phyloP scores from a whole-genome alignment of 176 grass and related monocot genomes.

The Zizania latifolia region DNA sequence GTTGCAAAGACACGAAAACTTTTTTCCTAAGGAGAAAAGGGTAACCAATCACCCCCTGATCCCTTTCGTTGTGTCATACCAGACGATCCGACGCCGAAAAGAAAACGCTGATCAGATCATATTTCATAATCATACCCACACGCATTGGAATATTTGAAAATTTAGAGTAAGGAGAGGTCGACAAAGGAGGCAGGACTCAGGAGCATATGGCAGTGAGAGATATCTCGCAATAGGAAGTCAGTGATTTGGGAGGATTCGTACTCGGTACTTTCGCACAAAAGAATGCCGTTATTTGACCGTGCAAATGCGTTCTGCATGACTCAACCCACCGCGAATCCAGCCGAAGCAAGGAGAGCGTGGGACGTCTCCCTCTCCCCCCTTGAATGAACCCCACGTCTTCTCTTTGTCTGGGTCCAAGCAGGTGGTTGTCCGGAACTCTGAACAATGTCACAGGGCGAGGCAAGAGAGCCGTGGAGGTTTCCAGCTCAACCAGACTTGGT shows the following conservation, averaged over 20 bases:
- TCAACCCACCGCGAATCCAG: slow-evolving; percentile 17
- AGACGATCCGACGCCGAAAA: background rate
- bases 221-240: background rate
- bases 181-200: background rate
- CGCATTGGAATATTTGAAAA: background rate
- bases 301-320: slow-evolving; percentile 24
- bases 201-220: background rate
- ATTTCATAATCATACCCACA: background rate
- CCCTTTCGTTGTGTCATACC: background rate
- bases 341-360: slow-evolving; percentile 28
- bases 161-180: background rate
- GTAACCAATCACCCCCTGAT: too few species aligned
- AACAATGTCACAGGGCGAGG: too few species aligned
- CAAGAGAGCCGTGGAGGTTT: slow-evolving; percentile 19
- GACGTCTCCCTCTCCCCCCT: slow-evolving; percentile 8
- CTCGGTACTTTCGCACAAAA: background rate
- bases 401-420: background rate
- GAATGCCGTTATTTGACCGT: slow-evolving; percentile 13
- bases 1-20: too few species aligned
- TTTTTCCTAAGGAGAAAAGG: too few species aligned
- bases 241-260: background rate
- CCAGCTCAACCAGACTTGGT: too few species aligned
- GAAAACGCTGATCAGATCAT: background rate
- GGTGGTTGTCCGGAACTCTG: too few species aligned
- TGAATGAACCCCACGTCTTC: background rate